Conservation (phyloP, 768 basidiomycete species). For the Daedaleopsis sinensis region DNA sequence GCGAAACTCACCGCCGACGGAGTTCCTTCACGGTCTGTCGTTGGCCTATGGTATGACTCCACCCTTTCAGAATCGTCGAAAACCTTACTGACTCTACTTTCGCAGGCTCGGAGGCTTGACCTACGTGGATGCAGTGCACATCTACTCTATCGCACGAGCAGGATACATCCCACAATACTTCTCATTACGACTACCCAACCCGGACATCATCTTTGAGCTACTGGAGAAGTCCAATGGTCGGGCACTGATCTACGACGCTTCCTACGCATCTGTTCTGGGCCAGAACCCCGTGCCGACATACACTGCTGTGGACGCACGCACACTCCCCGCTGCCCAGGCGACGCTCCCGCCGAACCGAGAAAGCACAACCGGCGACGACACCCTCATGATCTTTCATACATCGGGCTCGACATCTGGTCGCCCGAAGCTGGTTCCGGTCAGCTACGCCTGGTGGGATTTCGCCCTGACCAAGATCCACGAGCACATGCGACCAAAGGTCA, state of each 20-base stretch:
- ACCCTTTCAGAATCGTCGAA: neutral
- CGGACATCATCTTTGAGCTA: slow-evolving; percentile 70
- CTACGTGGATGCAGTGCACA: slow-evolving; percentile 70
- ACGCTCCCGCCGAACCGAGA: slow-evolving; percentile 42
- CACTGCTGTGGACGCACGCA: slow-evolving; percentile 44
- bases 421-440: slow-evolving; percentile 78
- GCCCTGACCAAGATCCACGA: slow-evolving; percentile 59
- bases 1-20: slow-evolving; percentile 46
- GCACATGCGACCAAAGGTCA: slow-evolving; percentile 43
- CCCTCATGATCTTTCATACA: slow-evolving; percentile 75
- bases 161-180: slow-evolving; percentile 80
- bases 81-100: slow-evolving; percentile 7
- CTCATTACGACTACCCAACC: slow-evolving; percentile 76
- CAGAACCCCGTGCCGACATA: slow-evolving; percentile 53
- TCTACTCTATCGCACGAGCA: slow-evolving; percentile 75
- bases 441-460: slow-evolving; percentile 67
- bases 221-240: slow-evolving; percentile 61
- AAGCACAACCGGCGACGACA: slow-evolving; percentile 42
- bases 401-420: slow-evolving; percentile 82
- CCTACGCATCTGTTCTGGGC: slow-evolving; percentile 34
- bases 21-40: slow-evolving; percentile 57
- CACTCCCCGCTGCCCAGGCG: slow-evolving; percentile 39
- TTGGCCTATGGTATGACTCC: slow-evolving; percentile 68
- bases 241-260: slow-evolving; percentile 61
- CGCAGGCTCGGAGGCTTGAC: slow-evolving; percentile 73